These are phyloP conservation scores for Cerrena zonata DNA, from an alignment of 1,284 basidiomycete genomes.

Conservation along the genomic window DNA sequence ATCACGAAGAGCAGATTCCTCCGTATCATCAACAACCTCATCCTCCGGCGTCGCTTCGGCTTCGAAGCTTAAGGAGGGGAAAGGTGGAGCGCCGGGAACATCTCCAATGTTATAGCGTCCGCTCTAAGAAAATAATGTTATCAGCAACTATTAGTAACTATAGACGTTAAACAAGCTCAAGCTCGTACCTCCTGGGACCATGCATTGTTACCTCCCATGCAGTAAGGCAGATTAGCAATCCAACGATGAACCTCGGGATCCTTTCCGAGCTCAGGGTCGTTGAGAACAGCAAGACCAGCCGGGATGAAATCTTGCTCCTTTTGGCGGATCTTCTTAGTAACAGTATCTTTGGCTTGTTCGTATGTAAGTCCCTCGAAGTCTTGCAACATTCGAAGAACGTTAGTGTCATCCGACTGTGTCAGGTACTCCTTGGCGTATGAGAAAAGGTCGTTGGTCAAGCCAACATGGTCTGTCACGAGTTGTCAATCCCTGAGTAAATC, in stretches of 20 bases:
- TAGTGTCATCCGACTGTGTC: constrained; percentile 9
- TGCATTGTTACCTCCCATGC: constrained; percentile 8
- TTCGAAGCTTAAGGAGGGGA: constrained; percentile 5
- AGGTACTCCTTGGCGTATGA: constrained; percentile 8
- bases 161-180: background rate
- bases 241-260: constrained; percentile 8
- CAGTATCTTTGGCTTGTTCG: constrained; percentile 5
- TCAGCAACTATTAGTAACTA: no score
- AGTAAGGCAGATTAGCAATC: constrained; percentile 7
- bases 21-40: constrained; percentile 7
- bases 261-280: constrained; percentile 4
- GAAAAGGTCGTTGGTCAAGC: constrained; percentile 8
- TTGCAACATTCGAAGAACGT: constrained; percentile 8
- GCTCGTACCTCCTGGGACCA: constrained; percentile 9
- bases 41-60: constrained; percentile 7
- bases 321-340: constrained; percentile 7
- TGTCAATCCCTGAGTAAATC: background rate
- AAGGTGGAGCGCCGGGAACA: constrained; percentile 4
- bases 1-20: constrained; percentile 2
- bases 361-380: constrained; percentile 6
- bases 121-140: constrained; percentile 3
- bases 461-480: constrained; percentile 5
- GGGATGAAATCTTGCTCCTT: constrained; percentile 10
- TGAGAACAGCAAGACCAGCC: constrained; percentile 6
- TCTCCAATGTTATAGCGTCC: constrained; percentile 7